These are phyloP conservation scores for Beauveria sp. DNA, from an alignment of 2,329 filamentous ascomycete species.

Conservation along the genomic window DNA sequence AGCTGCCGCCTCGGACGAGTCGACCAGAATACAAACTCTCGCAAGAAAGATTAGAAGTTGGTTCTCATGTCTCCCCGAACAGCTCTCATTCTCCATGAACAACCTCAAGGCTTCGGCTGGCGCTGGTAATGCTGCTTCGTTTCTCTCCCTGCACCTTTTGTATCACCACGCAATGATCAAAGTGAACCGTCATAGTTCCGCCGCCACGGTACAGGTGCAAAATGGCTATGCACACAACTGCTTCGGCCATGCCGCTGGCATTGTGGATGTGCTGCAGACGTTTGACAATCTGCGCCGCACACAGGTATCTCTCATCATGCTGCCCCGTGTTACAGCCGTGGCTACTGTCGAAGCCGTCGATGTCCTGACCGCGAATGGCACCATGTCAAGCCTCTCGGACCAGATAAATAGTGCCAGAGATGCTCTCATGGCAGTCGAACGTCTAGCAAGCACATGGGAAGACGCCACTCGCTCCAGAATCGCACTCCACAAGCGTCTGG, in stretches of 20 bases:
- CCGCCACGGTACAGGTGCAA: constrained; percentile 28
- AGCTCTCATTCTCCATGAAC: constrained; percentile 44
- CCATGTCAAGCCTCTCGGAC: constrained; percentile 40
- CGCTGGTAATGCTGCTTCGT: constrained; percentile 46
- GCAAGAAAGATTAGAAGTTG: constrained; percentile 49
- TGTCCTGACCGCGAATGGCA: constrained; percentile 54
- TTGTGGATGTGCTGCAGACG: constrained; percentile 40
- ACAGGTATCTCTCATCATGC: constrained; percentile 30
- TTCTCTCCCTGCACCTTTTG: constrained; percentile 58
- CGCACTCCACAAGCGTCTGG: constrained; percentile 34
- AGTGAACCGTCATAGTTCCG: constrained; percentile 52
- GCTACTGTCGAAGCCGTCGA: constrained; percentile 58
- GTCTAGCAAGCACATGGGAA: constrained; percentile 52
- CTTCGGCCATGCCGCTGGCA: constrained; percentile 42
- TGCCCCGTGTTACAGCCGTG: constrained; percentile 56
- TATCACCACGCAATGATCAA: constrained; percentile 58
- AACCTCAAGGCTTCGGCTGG: constrained; percentile 51
- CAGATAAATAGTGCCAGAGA: constrained; percentile 47
- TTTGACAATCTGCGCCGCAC: constrained; percentile 30
- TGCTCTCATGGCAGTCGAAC: constrained; percentile 45
- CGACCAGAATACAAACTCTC: constrained; percentile 35
- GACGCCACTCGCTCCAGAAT: constrained; percentile 44
- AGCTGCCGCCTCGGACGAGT: constrained; percentile 20
- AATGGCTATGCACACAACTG: constrained; percentile 39
- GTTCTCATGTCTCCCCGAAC: constrained; percentile 46